A percentile compares a stretch with the other conserved stretches of the same genome.
phyloP scores from a whole-genome alignment of 2,329 filamentous ascomycete genomes.

The Hawksworthiomyces lignivorus region DNA sequence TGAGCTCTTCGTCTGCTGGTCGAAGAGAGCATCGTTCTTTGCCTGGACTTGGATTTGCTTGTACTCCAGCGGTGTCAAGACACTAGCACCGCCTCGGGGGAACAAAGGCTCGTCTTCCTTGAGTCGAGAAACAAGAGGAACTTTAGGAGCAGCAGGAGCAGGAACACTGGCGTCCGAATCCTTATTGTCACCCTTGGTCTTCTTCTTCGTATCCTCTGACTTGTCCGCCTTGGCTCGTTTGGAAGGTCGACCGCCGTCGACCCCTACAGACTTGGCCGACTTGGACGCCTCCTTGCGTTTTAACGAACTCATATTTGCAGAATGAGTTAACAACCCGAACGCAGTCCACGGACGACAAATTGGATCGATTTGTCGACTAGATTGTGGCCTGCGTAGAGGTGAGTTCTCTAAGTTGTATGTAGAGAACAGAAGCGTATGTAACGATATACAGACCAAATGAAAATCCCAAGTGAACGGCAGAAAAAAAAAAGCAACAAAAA shows the following conservation, averaged over 20 bases:
- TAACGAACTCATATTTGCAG: conserved; percentile 16
- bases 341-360: conserved; percentile 1
- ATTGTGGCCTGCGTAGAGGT: neutral
- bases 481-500: conserved; percentile 9
- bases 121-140: conserved; percentile 34
- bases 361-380: conserved; percentile 3
- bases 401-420: too few species aligned
- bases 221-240: conserved; percentile 12
- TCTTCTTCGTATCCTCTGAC: neutral
- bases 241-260: conserved; percentile 9
- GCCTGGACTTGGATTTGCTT: conserved; percentile 95
- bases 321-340: too few species aligned
- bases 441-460: too few species aligned
- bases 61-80: conserved; percentile 87
- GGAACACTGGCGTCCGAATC: neutral
- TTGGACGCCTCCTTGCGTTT: conserved; percentile 15
- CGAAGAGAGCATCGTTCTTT: conserved; percentile 83
- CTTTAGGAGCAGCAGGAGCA: too few species aligned
- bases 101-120: conserved; percentile 84
- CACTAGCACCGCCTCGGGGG: conserved; percentile 82
- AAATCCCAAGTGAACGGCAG: neutral
- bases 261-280: conserved; percentile 1
- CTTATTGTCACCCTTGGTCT: conserved; percentile 1
- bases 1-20: conserved; percentile 58
- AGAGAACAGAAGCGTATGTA: too few species aligned